Evolutionary conservation across 2,329 filamentous ascomycete genomes (phyloP).

Genomic region (Cladosporium sp.): DNA sequence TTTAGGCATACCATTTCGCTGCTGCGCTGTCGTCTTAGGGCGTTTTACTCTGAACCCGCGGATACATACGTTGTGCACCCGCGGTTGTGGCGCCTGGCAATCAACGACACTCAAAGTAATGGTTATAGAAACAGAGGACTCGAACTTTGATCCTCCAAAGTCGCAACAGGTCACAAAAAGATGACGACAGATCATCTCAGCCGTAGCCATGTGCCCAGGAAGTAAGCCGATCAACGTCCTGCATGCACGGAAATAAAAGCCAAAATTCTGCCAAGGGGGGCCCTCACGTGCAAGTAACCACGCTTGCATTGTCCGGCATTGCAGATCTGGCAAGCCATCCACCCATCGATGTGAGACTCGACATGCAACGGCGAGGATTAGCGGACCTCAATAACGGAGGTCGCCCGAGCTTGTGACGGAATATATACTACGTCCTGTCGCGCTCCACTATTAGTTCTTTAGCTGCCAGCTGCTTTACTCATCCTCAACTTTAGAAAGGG

Average conservation of each 20-base stretch:
- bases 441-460: not conserved
- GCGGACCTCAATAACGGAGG: conserved; percentile 2
- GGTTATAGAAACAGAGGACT: not conserved
- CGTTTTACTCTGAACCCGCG: not conserved
- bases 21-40: not conserved
- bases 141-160: not conserved
- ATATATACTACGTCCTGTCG: not conserved
- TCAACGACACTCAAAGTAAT: not conserved
- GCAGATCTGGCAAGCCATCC: conserved; percentile 16
- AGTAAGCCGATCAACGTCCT: conserved; percentile 9
- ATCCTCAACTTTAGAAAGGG: not conserved
- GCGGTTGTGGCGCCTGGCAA: not conserved
- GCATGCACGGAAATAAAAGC: conserved; percentile 9
- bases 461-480: not conserved
- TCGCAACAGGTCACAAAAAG: not conserved
- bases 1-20: not conserved
- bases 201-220: conserved; percentile 2
- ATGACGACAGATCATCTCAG: not conserved
- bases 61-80: not conserved
- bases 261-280: not conserved
- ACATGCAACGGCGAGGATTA: conserved; percentile 6
- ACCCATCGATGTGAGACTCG: not conserved
- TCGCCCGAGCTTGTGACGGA: not conserved
- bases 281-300: conserved; percentile 3
- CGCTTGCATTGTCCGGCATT: conserved; percentile 8